Evolutionary conservation across 208 protist species (phyloP).

Genomic region (Endotrypanum monterogeii): DNA sequence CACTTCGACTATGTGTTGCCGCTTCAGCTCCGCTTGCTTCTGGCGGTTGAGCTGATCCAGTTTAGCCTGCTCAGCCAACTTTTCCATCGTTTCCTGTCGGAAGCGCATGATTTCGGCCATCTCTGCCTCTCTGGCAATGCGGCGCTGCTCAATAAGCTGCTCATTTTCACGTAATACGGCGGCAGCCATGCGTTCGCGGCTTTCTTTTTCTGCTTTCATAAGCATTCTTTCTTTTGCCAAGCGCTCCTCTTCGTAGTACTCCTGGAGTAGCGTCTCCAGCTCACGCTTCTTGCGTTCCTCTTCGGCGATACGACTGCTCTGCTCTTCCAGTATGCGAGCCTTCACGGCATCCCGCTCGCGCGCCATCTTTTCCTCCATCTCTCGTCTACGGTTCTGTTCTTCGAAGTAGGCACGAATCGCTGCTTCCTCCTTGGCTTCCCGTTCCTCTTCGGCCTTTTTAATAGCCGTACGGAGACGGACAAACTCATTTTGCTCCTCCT

Average conservation of each 20-base stretch:
- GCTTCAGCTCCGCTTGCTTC: slow-evolving; percentile 67
- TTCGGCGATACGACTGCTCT: slow-evolving; percentile 77
- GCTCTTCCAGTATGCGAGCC: slow-evolving; percentile 79
- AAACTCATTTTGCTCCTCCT: slow-evolving; percentile 87
- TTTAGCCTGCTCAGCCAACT: slow-evolving; percentile 76
- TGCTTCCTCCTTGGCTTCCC: slow-evolving; percentile 79
- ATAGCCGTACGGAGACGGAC: slow-evolving; percentile 62
- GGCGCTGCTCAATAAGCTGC: slow-evolving; percentile 71
- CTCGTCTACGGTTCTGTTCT: slow-evolving; percentile 70
- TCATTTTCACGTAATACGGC: slow-evolving; percentile 72
- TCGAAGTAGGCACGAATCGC: slow-evolving; percentile 80
- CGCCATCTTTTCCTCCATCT: slow-evolving; percentile 70
- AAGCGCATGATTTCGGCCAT: slow-evolving; percentile 77
- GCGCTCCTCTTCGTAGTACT: slow-evolving; percentile 91
- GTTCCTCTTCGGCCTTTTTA: slow-evolving; percentile 76
- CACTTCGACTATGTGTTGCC: slow-evolving; percentile 80
- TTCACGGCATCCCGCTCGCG: slow-evolving; percentile 79
- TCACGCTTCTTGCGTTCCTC: slow-evolving; percentile 86
- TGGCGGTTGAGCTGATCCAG: slow-evolving; percentile 74
- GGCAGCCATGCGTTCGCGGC: slow-evolving; percentile 65
- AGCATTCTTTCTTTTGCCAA: slow-evolving; percentile 76
- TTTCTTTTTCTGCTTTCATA: slow-evolving; percentile 66
- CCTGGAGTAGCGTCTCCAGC: slow-evolving; percentile 81
- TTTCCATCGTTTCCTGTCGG: slow-evolving; percentile 82
- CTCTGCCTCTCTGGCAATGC: slow-evolving; percentile 56